These are phyloP conservation scores for Ceratocystiopsis brevicomis DNA, from an alignment of 2,329 filamentous ascomycete genomes.

Conservation along the genomic window DNA sequence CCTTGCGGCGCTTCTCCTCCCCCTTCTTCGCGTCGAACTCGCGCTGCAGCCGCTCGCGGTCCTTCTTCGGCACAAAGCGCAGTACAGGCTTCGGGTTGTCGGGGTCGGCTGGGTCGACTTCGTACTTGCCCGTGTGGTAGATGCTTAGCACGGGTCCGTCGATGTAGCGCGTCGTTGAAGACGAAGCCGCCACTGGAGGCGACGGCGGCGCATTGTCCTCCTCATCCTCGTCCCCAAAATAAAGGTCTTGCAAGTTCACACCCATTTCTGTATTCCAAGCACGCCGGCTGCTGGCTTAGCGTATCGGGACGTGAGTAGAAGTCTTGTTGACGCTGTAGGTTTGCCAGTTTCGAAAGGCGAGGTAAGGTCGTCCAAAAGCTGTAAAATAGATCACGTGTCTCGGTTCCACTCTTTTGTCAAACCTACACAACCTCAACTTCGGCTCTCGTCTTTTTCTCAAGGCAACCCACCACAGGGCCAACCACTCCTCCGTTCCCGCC, in stretches of 20 bases:
- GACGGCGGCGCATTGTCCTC: neutral
- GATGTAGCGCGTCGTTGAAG: neutral
- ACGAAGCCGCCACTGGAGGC: neutral
- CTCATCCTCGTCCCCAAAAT: no score
- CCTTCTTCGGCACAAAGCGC: constrained; percentile 21
- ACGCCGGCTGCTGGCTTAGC: neutral
- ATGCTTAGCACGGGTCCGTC: neutral
- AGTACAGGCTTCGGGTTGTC: constrained; percentile 2
- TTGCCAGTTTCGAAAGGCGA: no score
- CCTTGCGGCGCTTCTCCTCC: constrained; percentile 16
- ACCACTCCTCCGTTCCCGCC: neutral
- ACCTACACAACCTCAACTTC: no score
- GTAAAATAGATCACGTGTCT: neutral
- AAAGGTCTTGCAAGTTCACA: no score
- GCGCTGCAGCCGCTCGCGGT: constrained; percentile 61
- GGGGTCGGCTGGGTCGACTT: neutral
- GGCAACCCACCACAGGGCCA: neutral
- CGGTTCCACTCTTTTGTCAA: no score
- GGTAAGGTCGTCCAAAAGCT: no score
- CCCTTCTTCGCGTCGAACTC: constrained; percentile 46
- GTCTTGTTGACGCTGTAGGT: no score
- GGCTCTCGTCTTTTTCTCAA: neutral
- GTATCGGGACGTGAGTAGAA: no score
- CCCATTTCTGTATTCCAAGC: neutral
- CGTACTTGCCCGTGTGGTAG: neutral